phyloP scores from a whole-genome alignment of 2,329 filamentous ascomycete species.

The Fusarium sp. region DNA sequence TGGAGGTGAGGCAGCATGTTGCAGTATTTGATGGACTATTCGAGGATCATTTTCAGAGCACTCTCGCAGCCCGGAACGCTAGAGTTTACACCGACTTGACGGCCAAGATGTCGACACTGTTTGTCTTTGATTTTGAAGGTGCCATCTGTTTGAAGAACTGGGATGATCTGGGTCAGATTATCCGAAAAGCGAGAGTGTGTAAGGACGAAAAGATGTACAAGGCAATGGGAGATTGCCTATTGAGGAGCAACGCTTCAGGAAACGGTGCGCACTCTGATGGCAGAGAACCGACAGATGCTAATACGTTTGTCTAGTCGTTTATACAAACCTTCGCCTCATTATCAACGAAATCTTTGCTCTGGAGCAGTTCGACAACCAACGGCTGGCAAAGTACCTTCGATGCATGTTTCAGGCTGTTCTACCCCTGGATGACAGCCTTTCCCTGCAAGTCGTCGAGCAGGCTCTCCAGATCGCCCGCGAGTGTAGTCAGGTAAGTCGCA shows the following conservation, averaged over 20 bases:
- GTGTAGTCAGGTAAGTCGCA: conserved; percentile 56
- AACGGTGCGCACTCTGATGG: conserved; percentile 56
- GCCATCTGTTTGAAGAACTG: conserved; percentile 74
- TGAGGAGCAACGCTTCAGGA: conserved; percentile 65
- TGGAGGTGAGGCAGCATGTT: conserved; percentile 70
- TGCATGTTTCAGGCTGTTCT: conserved; percentile 80
- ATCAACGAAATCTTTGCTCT: conserved; percentile 75
- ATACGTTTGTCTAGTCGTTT: conserved; percentile 56
- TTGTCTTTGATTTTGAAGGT: conserved; percentile 85
- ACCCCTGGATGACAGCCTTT: conserved; percentile 65
- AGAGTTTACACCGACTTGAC: conserved; percentile 64
- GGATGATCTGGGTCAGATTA: conserved; percentile 72
- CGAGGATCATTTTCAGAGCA: conserved; percentile 57
- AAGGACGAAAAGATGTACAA: conserved; percentile 64
- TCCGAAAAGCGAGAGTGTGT: conserved; percentile 63
- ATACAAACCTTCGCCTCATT: conserved; percentile 71
- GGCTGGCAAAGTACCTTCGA: conserved; percentile 81
- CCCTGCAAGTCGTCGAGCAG: conserved; percentile 74
- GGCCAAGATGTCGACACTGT: conserved; percentile 73
- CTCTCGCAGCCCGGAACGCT: conserved; percentile 55
- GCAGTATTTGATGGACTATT: conserved; percentile 71
- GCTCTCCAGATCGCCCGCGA: conserved; percentile 65
- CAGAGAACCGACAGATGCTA: neutral
- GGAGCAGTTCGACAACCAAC: conserved; percentile 66
- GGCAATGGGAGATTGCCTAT: conserved; percentile 73